Percentiles rank a stretch among this genome's conserved stretches.
phyloP scores from a whole-genome alignment of 2,329 filamentous ascomycete species.

The Exophiala bonariae region DNA sequence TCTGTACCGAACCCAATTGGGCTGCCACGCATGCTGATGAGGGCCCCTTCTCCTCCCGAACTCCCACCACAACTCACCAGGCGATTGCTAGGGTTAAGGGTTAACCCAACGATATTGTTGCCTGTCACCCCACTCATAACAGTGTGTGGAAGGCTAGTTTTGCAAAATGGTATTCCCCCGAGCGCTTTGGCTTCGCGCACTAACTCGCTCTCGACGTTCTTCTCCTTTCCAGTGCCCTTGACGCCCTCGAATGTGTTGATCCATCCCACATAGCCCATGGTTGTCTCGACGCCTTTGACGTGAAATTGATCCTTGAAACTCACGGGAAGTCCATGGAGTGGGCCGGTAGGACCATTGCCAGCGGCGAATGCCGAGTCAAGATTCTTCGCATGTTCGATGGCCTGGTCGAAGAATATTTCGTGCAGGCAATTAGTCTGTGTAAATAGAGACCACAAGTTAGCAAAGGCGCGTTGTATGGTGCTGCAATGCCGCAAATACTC shows the following conservation, averaged over 20 bases:
- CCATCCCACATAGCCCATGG: constrained; percentile 22
- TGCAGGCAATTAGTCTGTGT: constrained; percentile 12
- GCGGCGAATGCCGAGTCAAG: constrained; percentile 52
- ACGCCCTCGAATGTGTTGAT: constrained; percentile 46
- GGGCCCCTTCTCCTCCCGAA: constrained; percentile 63
- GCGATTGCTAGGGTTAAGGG: constrained; percentile 43
- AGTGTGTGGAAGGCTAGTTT: constrained; percentile 56
- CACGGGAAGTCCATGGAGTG: constrained; percentile 19
- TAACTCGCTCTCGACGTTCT: constrained; percentile 47
- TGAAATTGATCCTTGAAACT: constrained; percentile 20
- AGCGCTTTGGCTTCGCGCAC: constrained; percentile 48
- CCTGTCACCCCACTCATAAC: constrained; percentile 39
- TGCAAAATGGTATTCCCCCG: constrained; percentile 56
- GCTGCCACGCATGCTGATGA: constrained; percentile 58
- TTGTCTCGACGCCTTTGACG: constrained; percentile 29
- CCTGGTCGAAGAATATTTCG: constrained; percentile 50
- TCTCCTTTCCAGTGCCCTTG: constrained; percentile 51
- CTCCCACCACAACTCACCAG: constrained; percentile 61
- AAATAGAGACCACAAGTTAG: too few species aligned
- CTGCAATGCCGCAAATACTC: too few species aligned
- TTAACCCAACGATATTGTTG: constrained; percentile 38
- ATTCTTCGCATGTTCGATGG: constrained; percentile 55
- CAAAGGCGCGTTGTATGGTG: too few species aligned
- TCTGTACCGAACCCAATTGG: constrained; percentile 63
- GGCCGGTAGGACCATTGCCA: constrained; percentile 29